Conservation (phyloP, 768 basidiomycete species). For the Russula sp. region DNA sequence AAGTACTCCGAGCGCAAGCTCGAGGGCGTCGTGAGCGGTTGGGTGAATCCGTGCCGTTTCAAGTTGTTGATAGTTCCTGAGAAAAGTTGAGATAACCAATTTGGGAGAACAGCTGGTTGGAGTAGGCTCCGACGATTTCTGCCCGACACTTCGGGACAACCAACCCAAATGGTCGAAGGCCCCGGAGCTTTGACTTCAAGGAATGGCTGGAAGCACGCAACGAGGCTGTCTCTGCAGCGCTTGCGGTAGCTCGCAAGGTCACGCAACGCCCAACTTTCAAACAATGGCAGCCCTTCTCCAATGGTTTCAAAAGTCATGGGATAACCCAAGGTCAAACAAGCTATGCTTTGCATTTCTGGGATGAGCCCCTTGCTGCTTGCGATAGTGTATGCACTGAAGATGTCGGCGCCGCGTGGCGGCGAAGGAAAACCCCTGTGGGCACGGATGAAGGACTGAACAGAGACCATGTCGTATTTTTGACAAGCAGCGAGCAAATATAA, state of each 20-base stretch:
- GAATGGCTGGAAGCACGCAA: not conserved
- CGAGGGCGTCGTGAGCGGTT: not conserved
- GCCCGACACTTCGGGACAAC: not conserved
- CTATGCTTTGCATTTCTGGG: not conserved
- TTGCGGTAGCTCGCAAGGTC: not conserved
- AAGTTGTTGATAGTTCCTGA: not conserved
- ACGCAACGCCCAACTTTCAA: not conserved
- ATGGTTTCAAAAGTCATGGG: not conserved
- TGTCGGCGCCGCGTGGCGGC: not conserved
- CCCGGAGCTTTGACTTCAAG: not conserved
- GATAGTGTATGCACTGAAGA: not conserved
- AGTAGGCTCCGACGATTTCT: not conserved
- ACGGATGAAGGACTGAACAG: not conserved
- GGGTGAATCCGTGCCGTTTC: not conserved
- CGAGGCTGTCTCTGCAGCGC: not conserved
- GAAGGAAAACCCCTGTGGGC: not conserved
- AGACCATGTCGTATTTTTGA: too few relatives aligned
- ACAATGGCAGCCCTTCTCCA: not conserved
- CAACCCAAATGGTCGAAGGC: too few relatives aligned
- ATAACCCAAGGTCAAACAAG: not conserved
- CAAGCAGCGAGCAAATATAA: slow-evolving; percentile 5
- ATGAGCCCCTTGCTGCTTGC: not conserved
- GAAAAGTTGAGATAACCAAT: not conserved
- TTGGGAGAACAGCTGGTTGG: not conserved
- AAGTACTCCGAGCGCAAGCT: not conserved